phyloP scores from a whole-genome alignment of 1,284 basidiomycete genomes.

The Peniophora sp. region DNA sequence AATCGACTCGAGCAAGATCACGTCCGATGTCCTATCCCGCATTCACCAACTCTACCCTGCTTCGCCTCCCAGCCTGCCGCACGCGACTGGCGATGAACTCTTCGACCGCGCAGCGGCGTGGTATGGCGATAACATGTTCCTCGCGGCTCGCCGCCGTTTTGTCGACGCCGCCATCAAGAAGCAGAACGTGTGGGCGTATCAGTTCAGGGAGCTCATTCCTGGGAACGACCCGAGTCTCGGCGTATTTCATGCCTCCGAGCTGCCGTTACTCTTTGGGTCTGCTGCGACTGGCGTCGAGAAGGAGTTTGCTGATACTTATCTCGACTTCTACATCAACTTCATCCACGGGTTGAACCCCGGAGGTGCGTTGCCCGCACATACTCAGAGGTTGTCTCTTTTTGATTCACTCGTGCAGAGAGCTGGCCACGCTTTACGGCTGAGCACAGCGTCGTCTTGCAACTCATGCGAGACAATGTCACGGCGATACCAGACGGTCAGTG shows the following conservation, averaged over 20 bases:
- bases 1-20: neutral
- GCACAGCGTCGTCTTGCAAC: conserved; percentile 14
- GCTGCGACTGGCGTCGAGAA: neutral
- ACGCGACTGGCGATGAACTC: neutral
- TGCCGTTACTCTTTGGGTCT: neutral
- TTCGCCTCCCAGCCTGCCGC: neutral
- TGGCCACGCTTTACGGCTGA: conserved; percentile 14
- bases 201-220: neutral
- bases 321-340: conserved; percentile 1
- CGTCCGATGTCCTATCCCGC: neutral
- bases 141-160: neutral
- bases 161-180: neutral
- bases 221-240: neutral
- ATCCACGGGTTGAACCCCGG: neutral
- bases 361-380: too few relatives aligned
- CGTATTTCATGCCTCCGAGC: neutral
- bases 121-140: neutral
- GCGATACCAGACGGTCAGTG: conserved; percentile 16
- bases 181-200: neutral
- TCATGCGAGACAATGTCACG: conserved; percentile 17
- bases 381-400: neutral
- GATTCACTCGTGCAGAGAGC: neutral
- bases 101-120: neutral
- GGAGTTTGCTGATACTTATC: neutral
- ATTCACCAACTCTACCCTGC: neutral